Percentiles rank a stretch among this genome's conserved stretches.
phyloP scores from a whole-genome alignment of 1,284 basidiomycete genomes.

The Leccinum variabile region DNA sequence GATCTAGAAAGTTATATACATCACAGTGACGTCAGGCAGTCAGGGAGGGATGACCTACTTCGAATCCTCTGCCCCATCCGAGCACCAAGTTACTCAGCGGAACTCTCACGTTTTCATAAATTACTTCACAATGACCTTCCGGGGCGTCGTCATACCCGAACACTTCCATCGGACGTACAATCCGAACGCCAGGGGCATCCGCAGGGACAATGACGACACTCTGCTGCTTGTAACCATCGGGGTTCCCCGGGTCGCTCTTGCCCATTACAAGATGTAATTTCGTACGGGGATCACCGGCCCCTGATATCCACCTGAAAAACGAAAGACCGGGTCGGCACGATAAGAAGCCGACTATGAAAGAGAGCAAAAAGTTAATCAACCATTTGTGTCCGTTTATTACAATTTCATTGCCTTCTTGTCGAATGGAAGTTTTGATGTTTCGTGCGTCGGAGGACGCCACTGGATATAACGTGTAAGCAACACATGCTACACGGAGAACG shows the following conservation, averaged over 20 bases:
- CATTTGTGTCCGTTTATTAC: constrained; percentile 98
- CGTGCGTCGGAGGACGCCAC: constrained; percentile 96
- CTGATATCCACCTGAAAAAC: constrained; percentile 85
- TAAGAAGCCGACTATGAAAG: constrained; percentile 11
- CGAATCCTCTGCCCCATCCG: constrained; percentile 93
- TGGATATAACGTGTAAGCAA: constrained; percentile 33
- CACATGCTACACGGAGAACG: background rate
- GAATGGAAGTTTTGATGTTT: constrained; percentile 90
- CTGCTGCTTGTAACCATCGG: constrained; percentile 79
- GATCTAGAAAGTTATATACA: constrained; percentile 53
- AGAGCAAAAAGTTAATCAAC: constrained; percentile 38
- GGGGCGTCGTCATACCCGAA: constrained; percentile 95
- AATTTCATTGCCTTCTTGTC: constrained; percentile 84
- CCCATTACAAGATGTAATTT: constrained; percentile 93
- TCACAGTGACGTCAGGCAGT: background rate
- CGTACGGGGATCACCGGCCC: constrained; percentile 92
- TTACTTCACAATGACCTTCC: constrained; percentile 93
- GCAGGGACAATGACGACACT: constrained; percentile 93
- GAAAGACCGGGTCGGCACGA: constrained; percentile 6
- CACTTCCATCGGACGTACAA: constrained; percentile 90
- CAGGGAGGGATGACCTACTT: constrained; percentile 43
- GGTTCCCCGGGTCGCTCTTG: constrained; percentile 80
- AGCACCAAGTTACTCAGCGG: constrained; percentile 82
- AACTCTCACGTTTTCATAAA: constrained; percentile 92
- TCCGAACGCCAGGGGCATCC: constrained; percentile 82